Evolutionary conservation across 1,139 yeast species (phyloP).

Genomic region (Sugiyamaella xylanicola): DNA sequence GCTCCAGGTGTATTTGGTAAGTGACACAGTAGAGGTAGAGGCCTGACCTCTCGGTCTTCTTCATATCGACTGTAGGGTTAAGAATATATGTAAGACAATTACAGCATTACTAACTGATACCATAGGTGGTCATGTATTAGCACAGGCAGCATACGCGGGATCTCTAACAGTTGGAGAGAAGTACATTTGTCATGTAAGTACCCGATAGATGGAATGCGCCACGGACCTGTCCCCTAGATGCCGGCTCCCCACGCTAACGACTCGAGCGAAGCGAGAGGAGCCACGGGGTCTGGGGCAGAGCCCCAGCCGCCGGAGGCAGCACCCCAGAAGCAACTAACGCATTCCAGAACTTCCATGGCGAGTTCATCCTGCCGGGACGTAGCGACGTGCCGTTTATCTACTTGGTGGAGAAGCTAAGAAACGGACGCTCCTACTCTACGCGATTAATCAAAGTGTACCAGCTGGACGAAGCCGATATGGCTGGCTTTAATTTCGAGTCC

Average conservation of each 20-base stretch:
- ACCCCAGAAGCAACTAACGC: conserved; percentile 21
- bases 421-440: conserved; percentile 37
- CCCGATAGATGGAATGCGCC: too few relatives aligned
- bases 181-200: conserved; percentile 33
- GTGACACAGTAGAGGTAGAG: too few relatives aligned
- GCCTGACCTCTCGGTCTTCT: too few relatives aligned
- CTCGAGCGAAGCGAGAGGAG: too few relatives aligned
- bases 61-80: too few relatives aligned
- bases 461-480: conserved; percentile 28
- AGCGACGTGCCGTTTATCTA: conserved; percentile 38
- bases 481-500: conserved; percentile 29
- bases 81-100: too few relatives aligned
- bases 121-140: conserved; percentile 41
- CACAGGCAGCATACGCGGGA: conserved; percentile 38
- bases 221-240: too few relatives aligned
- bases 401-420: conserved; percentile 36
- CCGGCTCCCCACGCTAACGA: too few relatives aligned
- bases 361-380: conserved; percentile 40
- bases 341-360: conserved; percentile 36
- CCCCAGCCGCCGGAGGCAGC: too few relatives aligned
- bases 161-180: conserved; percentile 33
- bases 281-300: too few relatives aligned
- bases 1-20: conserved; percentile 39
- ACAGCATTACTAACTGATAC: conserved; percentile 9
- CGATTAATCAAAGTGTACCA: conserved; percentile 40